Evolutionary conservation across 2,329 filamentous ascomycete genomes (phyloP).

Genomic region (Calonectria multiphialidica): DNA sequence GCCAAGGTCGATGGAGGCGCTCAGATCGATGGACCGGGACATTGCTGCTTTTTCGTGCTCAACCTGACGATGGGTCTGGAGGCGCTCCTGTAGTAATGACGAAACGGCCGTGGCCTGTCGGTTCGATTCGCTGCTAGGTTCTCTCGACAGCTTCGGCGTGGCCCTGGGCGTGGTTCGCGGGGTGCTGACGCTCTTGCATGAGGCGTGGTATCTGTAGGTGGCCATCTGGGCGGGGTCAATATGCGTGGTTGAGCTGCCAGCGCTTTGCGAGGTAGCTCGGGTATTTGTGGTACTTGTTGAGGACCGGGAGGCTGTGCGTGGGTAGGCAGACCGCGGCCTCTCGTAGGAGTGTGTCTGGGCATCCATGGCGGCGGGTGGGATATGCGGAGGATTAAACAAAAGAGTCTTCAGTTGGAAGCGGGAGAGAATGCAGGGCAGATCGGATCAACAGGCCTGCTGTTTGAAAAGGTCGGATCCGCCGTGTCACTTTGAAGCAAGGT

Average conservation of each 20-base stretch:
- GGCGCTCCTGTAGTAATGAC: constrained; percentile 65
- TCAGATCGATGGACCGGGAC: constrained; percentile 53
- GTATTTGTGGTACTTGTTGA: constrained; percentile 58
- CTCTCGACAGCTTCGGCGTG: constrained; percentile 56
- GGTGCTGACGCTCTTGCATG: constrained; percentile 48
- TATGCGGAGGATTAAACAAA: neutral
- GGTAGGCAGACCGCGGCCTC: constrained; percentile 47
- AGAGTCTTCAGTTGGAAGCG: neutral
- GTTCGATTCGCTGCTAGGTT: constrained; percentile 55
- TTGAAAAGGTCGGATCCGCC: neutral
- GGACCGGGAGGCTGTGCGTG: constrained; percentile 60
- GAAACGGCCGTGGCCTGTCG: constrained; percentile 57
- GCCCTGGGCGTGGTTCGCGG: constrained; percentile 55
- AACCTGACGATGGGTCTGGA: constrained; percentile 63
- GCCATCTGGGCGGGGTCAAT: constrained; percentile 50
- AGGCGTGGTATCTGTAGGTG: constrained; percentile 56
- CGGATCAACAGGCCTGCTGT: constrained; percentile 7
- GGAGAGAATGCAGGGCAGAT: neutral
- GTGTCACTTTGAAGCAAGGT: neutral
- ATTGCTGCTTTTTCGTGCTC: constrained; percentile 59
- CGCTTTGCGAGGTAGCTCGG: constrained; percentile 54
- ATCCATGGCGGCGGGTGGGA: constrained; percentile 46
- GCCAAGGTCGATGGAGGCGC: constrained; percentile 52
- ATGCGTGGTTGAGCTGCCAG: constrained; percentile 57
- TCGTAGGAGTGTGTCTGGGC: constrained; percentile 39